These are phyloP conservation scores for Didymellaceae sp. DNA, from an alignment of 2,329 filamentous ascomycete species.

Conservation along the genomic window DNA sequence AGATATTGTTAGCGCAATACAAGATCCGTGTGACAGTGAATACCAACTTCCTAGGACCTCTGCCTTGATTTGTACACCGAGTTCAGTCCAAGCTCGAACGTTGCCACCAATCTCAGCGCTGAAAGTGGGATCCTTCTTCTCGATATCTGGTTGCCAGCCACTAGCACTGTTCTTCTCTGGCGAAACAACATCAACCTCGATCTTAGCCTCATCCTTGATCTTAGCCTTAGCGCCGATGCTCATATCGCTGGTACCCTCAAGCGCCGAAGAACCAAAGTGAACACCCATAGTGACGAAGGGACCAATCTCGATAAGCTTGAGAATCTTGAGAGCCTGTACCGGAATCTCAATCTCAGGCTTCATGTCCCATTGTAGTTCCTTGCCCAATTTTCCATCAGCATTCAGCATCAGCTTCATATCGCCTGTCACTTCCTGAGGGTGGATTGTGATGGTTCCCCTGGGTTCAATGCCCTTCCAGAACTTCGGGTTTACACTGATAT, in stretches of 20 bases:
- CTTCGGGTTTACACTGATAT: conserved; percentile 22
- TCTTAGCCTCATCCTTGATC: conserved; percentile 25
- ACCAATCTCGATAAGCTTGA: conserved; percentile 25
- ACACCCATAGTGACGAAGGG: conserved; percentile 31
- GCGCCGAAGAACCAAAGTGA: conserved; percentile 27
- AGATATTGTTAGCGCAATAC: not conserved
- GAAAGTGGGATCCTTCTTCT: conserved; percentile 27
- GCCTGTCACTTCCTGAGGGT: conserved; percentile 27
- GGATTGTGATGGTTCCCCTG: conserved; percentile 22
- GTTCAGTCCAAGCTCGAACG: conserved; percentile 29
- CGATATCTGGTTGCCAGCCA: conserved; percentile 28
- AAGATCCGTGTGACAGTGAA: not conserved
- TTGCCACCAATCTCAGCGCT: conserved; percentile 26
- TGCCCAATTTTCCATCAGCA: conserved; percentile 30
- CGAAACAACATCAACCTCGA: conserved; percentile 18
- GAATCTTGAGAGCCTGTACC: conserved; percentile 28
- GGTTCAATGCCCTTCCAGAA: conserved; percentile 19
- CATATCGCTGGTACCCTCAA: conserved; percentile 22
- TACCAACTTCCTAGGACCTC: conserved; percentile 26
- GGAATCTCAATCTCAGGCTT: conserved; percentile 32
- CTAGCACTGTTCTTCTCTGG: conserved; percentile 25
- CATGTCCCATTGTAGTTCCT: conserved; percentile 27
- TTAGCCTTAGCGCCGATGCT: conserved; percentile 28
- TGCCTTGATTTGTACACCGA: conserved; percentile 29
- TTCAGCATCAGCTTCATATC: conserved; percentile 23